Conservation (phyloP, 371 early-diverging fungal species). For the Lichtheimia ornata region DNA sequence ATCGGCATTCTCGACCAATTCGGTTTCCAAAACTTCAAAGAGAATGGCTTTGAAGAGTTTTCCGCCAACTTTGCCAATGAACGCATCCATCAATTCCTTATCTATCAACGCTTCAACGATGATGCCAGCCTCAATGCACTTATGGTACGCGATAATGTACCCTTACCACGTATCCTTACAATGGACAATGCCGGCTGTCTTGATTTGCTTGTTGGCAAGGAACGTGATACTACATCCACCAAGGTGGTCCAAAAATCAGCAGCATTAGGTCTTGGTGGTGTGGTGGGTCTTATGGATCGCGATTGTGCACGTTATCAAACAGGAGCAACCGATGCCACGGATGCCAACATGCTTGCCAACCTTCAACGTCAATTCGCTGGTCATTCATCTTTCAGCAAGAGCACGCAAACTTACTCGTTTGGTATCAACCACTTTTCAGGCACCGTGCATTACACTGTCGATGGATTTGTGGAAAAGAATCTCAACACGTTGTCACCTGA, state of each 20-base stretch:
- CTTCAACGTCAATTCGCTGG: conserved; percentile 33
- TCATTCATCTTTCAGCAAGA: conserved; percentile 36
- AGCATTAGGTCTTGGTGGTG: conserved; percentile 26
- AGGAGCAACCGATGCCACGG: conserved; percentile 50
- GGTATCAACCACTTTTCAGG: conserved; percentile 79
- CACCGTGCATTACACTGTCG: conserved; percentile 69
- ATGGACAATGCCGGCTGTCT: conserved; percentile 52
- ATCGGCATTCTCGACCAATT: conserved; percentile 78
- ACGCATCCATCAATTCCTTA: conserved; percentile 73
- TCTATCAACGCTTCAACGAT: conserved; percentile 55
- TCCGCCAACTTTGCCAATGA: conserved; percentile 86
- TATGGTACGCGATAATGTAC: conserved; percentile 44
- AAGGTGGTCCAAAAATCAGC: conserved; percentile 44
- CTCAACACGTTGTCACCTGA: conserved; percentile 77
- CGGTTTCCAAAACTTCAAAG: conserved; percentile 55
- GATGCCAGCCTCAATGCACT: conserved; percentile 51
- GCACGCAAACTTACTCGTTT: conserved; percentile 52
- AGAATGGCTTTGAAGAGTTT: conserved; percentile 74
- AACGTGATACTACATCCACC: conserved; percentile 14
- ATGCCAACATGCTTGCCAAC: conserved; percentile 52
- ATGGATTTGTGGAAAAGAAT: conserved; percentile 73
- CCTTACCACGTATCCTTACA: conserved; percentile 53
- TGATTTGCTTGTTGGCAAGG: conserved; percentile 50
- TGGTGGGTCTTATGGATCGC: conserved; percentile 66
- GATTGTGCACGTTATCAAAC: conserved; percentile 42